Conservation (phyloP, 2,329 filamentous ascomycete genomes). For the Venturiaceae sp. region DNA sequence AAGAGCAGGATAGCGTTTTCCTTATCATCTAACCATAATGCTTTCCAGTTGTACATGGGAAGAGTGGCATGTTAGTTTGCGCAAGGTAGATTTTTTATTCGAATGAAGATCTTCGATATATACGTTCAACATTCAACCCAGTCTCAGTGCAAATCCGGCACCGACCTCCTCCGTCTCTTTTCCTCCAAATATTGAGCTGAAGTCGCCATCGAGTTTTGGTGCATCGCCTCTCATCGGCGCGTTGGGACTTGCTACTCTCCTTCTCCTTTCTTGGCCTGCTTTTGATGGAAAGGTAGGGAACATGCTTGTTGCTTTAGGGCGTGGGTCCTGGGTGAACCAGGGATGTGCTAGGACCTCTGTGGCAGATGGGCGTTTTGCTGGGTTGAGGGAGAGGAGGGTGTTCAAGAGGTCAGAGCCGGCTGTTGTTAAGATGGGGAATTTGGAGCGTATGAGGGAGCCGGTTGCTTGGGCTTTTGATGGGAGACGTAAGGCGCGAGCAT, state of each 20-base stretch:
- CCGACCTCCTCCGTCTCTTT: conserved; percentile 37
- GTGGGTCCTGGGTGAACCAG: conserved; percentile 84
- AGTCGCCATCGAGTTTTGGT: conserved; percentile 39
- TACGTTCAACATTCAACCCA: conserved; percentile 1
- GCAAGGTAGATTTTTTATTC: neutral
- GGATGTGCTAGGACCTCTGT: conserved; percentile 64
- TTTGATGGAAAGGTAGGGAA: conserved; percentile 97
- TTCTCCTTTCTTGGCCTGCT: conserved; percentile 77
- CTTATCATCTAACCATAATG: too few relatives aligned
- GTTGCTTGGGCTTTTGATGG: conserved; percentile 33
- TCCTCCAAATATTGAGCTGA: conserved; percentile 39
- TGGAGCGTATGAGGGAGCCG: conserved; percentile 54
- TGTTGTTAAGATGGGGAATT: conserved; percentile 72
- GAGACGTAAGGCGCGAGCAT: conserved; percentile 70
- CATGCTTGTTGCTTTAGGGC: conserved; percentile 81
- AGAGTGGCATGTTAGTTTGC: too few relatives aligned
- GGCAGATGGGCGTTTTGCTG: conserved; percentile 59
- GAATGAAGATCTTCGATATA: neutral
- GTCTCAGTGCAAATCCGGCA: conserved; percentile 29
- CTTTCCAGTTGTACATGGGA: too few relatives aligned
- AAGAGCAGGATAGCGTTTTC: neutral
- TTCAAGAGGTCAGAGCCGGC: conserved; percentile 63
- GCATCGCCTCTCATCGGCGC: conserved; percentile 71
- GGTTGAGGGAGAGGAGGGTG: conserved; percentile 65
- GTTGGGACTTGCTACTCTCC: conserved; percentile 64